Evolutionary conservation across 1,284 basidiomycete species (phyloP), one percentile per base, ranked within the genome.

Genomic region (Sutorius eximius): DNA sequence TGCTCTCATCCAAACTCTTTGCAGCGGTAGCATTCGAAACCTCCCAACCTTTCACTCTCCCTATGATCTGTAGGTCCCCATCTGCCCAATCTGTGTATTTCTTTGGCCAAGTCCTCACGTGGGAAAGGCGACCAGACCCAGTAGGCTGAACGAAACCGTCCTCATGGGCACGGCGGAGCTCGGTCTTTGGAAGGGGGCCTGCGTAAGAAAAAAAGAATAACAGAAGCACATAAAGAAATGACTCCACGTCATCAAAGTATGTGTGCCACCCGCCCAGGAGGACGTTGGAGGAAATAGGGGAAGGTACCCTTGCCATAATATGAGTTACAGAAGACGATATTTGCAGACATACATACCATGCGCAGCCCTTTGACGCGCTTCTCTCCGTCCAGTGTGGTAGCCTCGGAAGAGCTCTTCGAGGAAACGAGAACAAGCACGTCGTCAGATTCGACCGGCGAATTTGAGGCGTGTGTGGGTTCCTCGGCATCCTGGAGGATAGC

Each of bases 191-290:
- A 2, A 62, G 60, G 1, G 54, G 52, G 0, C 53, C 53, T 12
- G 53, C 51, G 5, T 62, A 59, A 0, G 54, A 60, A 10, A 61
- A 52, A 27, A 62, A 54, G 49, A 62, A 62, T 0, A 60, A 13
- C 0, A 59, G 27, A 9, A 59, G 49, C 1, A 61, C 60, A 2
- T 59, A 61, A 30, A 61, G 51, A 16, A 61, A 56, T 0, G 57
- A 61, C 3, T 61, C 60, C 3, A 61, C 44, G 0, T 61, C 56
- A 7, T 61, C 51, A 8, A 59, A 59, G 0, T 61, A 41, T 0
- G 52, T 56, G 16, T 59, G 60, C 3, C 3, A 42, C 0, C 12
- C 16, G 0, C 55, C 59, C 12, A 0, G 12, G 0, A 61, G 47
- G 1, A 58, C 52, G 7, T 42, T 47, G 15, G 20, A 44, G 3